Evolutionary conservation across 2,329 filamentous ascomycete species (phyloP).

Genomic region (Didymella pomorum): DNA sequence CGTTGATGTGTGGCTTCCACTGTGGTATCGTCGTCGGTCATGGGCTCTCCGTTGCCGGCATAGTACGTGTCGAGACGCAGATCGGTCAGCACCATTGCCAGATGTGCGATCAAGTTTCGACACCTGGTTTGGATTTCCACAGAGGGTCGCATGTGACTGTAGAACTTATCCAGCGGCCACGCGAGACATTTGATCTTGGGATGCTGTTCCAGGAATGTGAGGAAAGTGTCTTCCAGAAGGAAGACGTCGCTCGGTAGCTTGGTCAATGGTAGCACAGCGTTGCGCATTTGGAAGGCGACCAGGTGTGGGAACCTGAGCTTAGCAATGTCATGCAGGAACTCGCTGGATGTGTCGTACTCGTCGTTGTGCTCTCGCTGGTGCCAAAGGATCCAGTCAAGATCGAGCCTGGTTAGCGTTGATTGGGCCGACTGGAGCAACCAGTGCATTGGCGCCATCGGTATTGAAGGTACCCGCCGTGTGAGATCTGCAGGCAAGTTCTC

Average conservation of each 20-base stretch:
- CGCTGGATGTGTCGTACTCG: slow-evolving; percentile 20
- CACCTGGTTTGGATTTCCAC: slow-evolving; percentile 35
- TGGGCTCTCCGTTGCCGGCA: slow-evolving; percentile 37
- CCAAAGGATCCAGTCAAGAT: slow-evolving; percentile 49
- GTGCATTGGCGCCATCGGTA: slow-evolving; percentile 24
- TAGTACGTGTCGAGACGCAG: slow-evolving; percentile 54
- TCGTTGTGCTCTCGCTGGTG: slow-evolving; percentile 28
- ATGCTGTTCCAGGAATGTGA: slow-evolving; percentile 57
- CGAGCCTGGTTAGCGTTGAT: slow-evolving; percentile 43
- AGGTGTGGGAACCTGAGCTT: slow-evolving; percentile 54
- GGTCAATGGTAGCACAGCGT: slow-evolving; percentile 51
- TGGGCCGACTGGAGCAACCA: slow-evolving; percentile 35
- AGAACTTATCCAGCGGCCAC: slow-evolving; percentile 59
- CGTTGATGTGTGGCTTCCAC: slow-evolving; percentile 30
- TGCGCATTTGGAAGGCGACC: slow-evolving; percentile 57
- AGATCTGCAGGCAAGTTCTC: slow-evolving; percentile 21
- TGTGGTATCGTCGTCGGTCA: slow-evolving; percentile 38
- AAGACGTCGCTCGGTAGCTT: slow-evolving; percentile 49
- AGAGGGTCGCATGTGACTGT: slow-evolving; percentile 40
- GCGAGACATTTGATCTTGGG: slow-evolving; percentile 54
- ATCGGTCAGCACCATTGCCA: slow-evolving; percentile 52
- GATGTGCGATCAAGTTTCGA: slow-evolving; percentile 48
- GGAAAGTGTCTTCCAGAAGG: slow-evolving; percentile 49
- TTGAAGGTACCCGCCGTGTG: slow-evolving; percentile 2
- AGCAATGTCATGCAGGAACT: slow-evolving; percentile 41